Evolutionary conservation across 305 asterid genomes (phyloP).

Genomic region (Solanum chacoense): DNA sequence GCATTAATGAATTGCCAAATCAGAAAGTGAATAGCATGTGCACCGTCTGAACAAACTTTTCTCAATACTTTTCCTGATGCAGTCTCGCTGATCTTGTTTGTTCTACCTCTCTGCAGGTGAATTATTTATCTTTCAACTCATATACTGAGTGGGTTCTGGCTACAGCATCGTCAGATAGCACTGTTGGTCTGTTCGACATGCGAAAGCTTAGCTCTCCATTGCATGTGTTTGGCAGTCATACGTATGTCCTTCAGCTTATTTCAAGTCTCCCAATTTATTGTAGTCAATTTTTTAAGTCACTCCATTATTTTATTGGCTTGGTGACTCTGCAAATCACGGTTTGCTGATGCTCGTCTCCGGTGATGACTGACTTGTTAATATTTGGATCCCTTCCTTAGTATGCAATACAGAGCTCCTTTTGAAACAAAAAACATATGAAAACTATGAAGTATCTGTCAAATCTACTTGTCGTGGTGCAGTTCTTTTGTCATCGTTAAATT

Average conservation of each 20-base stretch:
- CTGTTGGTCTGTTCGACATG: constrained; percentile 84
- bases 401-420: not conserved
- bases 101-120: constrained; percentile 51
- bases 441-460: not conserved
- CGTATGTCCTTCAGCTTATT: constrained; percentile 36
- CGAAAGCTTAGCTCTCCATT: constrained; percentile 70
- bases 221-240: constrained; percentile 68
- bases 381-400: not conserved
- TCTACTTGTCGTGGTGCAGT: not conserved
- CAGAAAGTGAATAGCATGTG: not conserved
- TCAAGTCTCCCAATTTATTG: not conserved
- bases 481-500: not conserved
- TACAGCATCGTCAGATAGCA: constrained; percentile 88
- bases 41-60: not conserved
- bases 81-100: not conserved
- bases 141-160: constrained; percentile 85
- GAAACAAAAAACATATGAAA: not conserved
- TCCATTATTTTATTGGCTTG: not conserved
- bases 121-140: constrained; percentile 78
- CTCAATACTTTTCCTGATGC: not conserved
- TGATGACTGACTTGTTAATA: not conserved
- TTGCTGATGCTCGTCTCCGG: not conserved
- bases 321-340: not conserved
- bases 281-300: not conserved
- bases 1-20: not conserved